Base-by-base conservation (phyloP, 805 yeast species). In the Brettanomyces naardenensis region DNA sequence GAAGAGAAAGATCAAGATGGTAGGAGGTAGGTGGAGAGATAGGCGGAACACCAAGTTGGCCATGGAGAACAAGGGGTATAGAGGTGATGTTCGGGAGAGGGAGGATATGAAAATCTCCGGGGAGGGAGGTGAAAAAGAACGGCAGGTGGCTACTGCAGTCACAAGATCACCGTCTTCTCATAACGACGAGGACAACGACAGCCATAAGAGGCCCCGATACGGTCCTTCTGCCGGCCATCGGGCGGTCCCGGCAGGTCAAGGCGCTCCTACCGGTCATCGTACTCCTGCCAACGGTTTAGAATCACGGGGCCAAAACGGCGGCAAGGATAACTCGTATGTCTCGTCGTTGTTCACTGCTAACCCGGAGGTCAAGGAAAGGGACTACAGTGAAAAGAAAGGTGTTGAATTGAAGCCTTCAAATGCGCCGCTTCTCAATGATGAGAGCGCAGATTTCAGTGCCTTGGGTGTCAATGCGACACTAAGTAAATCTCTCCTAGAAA, bases 11-110 rank as follows among this genome's bases (percentile, higher is more conserved):
- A 45, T 46, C 28, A 76, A 70, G 51, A 70, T 77, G 2, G 65
- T 72, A 2, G 90, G 90, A 27, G 95, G 94, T 13, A 71, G 71
- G 45, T 86, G 95, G 95, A 80, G 73, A 49, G 94, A 86, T 40
- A 71, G 95, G 44, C 65, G 92, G 48, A 75, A 73, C 53, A 62
- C 74, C 41, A 78, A 75, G 50, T 65, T 71, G 13, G 26, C 14
- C 11, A 15, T 31, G 23, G 19, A 31, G 11, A 21, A 21, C 15
- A 15, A 25, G 14, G 29, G 29, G n/a, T 9, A 3, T 6, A 29
- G 13, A 13, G 28, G 21, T 22, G 73, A 45, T 54, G 56, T 5
- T 41, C 25, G 45, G 38, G 48, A 45, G 25, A 42, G 39, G 21
- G 37, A 43, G 28, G 19, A 20, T 10, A 21, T 20, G 15, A 28